phyloP scores from a whole-genome alignment of 176 grass and related monocot genomes.

The Eleusine coracana region DNA sequence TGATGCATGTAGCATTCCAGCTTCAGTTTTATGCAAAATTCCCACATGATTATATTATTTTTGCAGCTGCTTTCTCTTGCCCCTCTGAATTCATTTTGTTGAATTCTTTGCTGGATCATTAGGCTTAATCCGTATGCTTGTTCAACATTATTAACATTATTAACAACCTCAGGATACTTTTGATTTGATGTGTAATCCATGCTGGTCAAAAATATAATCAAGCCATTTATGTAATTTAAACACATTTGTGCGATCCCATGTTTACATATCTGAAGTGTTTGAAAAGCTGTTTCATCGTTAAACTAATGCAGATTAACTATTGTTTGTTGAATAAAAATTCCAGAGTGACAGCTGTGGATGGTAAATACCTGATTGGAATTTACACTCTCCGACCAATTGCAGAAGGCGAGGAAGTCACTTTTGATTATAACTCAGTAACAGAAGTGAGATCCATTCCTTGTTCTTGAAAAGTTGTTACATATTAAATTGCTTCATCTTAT shows the following conservation, averaged over 20 bases:
- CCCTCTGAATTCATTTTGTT: conserved; percentile 30
- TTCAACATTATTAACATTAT: not conserved
- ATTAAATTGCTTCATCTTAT: conserved; percentile 41
- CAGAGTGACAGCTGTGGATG: conserved; percentile 98
- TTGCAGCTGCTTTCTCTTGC: conserved; percentile 16
- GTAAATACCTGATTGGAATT: conserved; percentile 97
- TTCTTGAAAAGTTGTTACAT: conserved; percentile 30
- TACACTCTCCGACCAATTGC: conserved; percentile 87
- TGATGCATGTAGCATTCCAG: not conserved
- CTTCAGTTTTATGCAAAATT: not conserved
- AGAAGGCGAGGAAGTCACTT: conserved; percentile 98
- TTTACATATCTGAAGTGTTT: conserved; percentile 22
- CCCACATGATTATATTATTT: not conserved
- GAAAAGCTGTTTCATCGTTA: not conserved
- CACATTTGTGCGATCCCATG: not conserved
- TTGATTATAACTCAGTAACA: conserved; percentile 99
- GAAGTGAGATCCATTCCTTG: conserved; percentile 60
- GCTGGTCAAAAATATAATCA: conserved; percentile 32
- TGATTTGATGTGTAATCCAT: conserved; percentile 12
- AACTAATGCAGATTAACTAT: conserved; percentile 25
- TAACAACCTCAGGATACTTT: not conserved
- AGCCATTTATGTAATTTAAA: conserved; percentile 18
- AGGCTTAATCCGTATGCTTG: not conserved
- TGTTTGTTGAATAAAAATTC: conserved; percentile 25
- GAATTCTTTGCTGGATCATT: not conserved